These are phyloP conservation scores for Colletotrichum melonis DNA, from an alignment of 2,329 filamentous ascomycete genomes.

Conservation along the genomic window DNA sequence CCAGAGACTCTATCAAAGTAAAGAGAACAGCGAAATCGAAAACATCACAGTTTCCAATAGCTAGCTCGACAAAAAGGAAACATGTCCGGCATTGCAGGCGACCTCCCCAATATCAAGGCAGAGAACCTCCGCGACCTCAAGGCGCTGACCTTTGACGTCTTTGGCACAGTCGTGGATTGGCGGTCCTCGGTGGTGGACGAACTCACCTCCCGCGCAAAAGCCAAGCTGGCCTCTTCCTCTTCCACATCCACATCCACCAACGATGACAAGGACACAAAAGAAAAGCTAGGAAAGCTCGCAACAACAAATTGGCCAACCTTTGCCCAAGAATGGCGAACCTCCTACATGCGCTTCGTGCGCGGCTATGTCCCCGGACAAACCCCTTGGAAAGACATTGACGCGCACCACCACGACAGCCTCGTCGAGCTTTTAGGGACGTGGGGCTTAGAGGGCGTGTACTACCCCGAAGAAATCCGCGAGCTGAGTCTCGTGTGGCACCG, in stretches of 20 bases:
- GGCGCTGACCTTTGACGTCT: constrained; percentile 79
- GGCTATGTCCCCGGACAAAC: constrained; percentile 59
- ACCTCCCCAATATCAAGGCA: not conserved
- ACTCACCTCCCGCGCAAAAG: constrained; percentile 62
- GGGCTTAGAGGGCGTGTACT: constrained; percentile 69
- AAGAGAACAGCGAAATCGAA: not conserved
- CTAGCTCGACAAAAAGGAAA: no score
- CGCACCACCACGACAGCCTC: constrained; percentile 76
- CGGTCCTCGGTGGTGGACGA: constrained; percentile 72
- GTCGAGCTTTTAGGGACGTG: constrained; percentile 66
- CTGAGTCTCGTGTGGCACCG: constrained; percentile 80
- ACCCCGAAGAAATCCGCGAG: constrained; percentile 72
- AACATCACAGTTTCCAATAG: not conserved
- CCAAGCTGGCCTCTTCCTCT: constrained; percentile 57
- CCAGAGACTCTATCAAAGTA: not conserved
- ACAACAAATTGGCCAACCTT: constrained; percentile 71
- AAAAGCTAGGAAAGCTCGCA: constrained; percentile 59
- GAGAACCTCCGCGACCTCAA: constrained; percentile 49
- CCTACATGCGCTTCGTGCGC: constrained; percentile 71
- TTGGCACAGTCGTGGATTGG: constrained; percentile 87
- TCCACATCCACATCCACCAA: constrained; percentile 44
- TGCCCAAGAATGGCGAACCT: constrained; percentile 76
- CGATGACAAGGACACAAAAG: constrained; percentile 52
- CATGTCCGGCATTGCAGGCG: constrained; percentile 40
- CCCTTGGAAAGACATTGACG: constrained; percentile 76